Evolutionary conservation across 1,139 yeast species (phyloP), one percentile per base, ranked within the genome.

Genomic region (Candida freyschussii): DNA sequence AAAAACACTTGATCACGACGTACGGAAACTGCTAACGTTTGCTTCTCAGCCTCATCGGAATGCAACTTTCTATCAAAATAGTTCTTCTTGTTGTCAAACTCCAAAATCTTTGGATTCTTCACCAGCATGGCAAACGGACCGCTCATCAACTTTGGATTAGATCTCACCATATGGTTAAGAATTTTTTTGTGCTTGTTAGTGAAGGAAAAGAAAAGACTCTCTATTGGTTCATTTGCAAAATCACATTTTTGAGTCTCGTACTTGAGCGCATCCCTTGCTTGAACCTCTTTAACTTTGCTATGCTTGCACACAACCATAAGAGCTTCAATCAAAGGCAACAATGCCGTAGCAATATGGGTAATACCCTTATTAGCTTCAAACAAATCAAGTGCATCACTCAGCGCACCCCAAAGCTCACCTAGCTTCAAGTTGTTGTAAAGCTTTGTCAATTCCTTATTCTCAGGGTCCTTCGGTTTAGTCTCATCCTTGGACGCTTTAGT

Each of bases 251-350:
- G 69, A 21, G 69, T 76, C 47, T 78, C 82, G 48, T 72, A 77
- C 45, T 72, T 72, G 42, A 75, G 59, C 11, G 67, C 72, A 45
- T 77, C 87, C 46, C 71, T 75, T 27, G 68, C 69, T 42, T 74
- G 79, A 32, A 76, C 52, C 22, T 81, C 86, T 39, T 74, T 73
- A 5, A 80, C 80, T 45, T 79, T 77, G 47, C 89, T 78, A 53
- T 86, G 94, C 53, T 87, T 89, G 61, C 96, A 87, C 24, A 91
- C 93, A 36, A 89, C 96, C 96, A 91, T 86, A 41, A 91, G 64
- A 0, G 96, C 79, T 56, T 91, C 98, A 45, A 91, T 87, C 41
- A 86, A 59, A 0, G 97, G 97, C 19, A 91, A 64, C 24, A 89
- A 61, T 1, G 87, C 82, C 1, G 95, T 83, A 1, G 95, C 91